phyloP scores from a whole-genome alignment of 805 yeast species.

The Wickerhamia fluorescens region DNA sequence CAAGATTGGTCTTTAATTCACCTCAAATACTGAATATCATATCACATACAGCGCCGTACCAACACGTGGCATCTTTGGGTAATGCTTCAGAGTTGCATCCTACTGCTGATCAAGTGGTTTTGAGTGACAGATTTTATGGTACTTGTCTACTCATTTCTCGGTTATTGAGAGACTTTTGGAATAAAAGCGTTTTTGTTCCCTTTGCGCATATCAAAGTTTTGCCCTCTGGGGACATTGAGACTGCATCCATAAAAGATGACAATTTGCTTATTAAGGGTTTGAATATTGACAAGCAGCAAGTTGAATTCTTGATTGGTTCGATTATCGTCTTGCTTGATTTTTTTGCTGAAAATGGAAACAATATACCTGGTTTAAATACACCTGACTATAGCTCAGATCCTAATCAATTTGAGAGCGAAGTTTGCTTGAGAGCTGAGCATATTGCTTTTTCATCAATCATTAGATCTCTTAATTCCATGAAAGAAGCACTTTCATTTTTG shows the following conservation, averaged over 20 bases:
- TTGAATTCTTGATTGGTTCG: conserved; percentile 67
- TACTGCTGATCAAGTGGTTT: conserved; percentile 65
- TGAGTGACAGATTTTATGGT: conserved; percentile 90
- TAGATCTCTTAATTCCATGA: conserved; percentile 66
- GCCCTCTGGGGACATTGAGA: conserved; percentile 29
- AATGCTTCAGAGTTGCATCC: conserved; percentile 21
- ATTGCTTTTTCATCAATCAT: conserved; percentile 76
- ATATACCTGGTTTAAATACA: conserved; percentile 55
- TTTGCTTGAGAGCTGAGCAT: conserved; percentile 83
- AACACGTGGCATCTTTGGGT: conserved; percentile 8
- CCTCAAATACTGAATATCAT: conserved; percentile 3
- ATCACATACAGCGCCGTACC: conserved; percentile 4
- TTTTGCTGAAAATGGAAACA: conserved; percentile 57
- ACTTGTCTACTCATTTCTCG: conserved; percentile 73
- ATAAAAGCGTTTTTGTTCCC: conserved; percentile 52
- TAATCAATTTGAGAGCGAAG: conserved; percentile 47
- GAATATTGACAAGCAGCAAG: conserved; percentile 41
- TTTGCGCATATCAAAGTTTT: conserved; percentile 35
- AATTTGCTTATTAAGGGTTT: conserved; percentile 39
- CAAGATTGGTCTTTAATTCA: conserved; percentile 27
- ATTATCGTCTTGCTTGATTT: conserved; percentile 63
- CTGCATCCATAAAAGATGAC: conserved; percentile 35
- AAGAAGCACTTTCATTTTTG: conserved; percentile 86
- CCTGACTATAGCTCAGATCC: conserved; percentile 48
- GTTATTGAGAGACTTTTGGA: conserved; percentile 76